Evolutionary conservation across 495 filamentous ascomycete genomes (phyloP).

Genomic region (Penicillium cataractarum): DNA sequence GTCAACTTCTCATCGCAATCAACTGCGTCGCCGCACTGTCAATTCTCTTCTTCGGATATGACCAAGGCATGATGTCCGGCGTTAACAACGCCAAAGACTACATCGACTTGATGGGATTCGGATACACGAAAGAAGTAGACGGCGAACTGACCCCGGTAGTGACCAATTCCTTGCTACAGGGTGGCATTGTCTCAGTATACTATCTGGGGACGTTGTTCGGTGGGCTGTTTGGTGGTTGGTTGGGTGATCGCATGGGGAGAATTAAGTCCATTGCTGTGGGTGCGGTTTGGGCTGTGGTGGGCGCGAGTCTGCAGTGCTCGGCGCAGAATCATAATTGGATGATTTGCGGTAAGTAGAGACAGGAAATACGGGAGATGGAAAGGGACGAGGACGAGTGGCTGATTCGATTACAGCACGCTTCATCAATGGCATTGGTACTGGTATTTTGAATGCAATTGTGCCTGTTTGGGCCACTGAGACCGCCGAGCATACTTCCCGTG

Average conservation of each 20-base stretch:
- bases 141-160: constrained; percentile 54
- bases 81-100: constrained; percentile 71
- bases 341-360: constrained; percentile 59
- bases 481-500: constrained; percentile 67
- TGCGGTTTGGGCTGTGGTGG: constrained; percentile 58
- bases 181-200: constrained; percentile 71
- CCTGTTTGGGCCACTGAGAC: constrained; percentile 74
- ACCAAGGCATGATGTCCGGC: constrained; percentile 76
- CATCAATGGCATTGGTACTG: constrained; percentile 73
- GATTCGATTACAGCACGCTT: constrained; percentile 49
- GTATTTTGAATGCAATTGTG: constrained; percentile 71
- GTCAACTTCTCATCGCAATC: constrained; percentile 63
- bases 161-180: constrained; percentile 65
- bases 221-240: constrained; percentile 61
- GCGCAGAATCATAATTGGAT: constrained; percentile 72
- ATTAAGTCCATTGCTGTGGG: constrained; percentile 65
- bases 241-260: constrained; percentile 63
- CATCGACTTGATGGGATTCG: constrained; percentile 67
- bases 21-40: constrained; percentile 65
- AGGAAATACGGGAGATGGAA: neutral
- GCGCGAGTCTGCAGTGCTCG: constrained; percentile 62
- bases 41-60: constrained; percentile 67
- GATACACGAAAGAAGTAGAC: constrained; percentile 54
- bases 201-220: constrained; percentile 70
- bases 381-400: neutral